Percentiles rank a stretch among this genome's conserved stretches.
Evolutionary conservation across 345 rosid species (phyloP).

Genomic region (Anacardium occidentale): DNA sequence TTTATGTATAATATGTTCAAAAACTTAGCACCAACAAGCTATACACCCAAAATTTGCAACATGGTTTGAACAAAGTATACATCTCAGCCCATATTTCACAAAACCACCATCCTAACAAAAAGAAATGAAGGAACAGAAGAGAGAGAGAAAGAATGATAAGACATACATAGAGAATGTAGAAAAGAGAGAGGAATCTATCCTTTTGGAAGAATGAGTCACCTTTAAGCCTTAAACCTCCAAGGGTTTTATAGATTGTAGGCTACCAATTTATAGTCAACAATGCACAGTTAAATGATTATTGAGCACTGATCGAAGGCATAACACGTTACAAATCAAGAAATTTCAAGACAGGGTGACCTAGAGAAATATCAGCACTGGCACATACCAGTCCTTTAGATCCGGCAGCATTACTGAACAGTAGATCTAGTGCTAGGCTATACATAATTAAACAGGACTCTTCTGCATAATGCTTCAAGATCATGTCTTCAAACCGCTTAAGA

Average conservation of each 20-base stretch:
- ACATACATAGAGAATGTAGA: not conserved
- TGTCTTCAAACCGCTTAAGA: not conserved
- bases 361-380: not conserved
- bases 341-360: not conserved
- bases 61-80: not conserved
- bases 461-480: not conserved
- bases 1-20: not conserved
- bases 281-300: conserved; percentile 3
- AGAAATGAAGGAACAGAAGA: not conserved
- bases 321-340: not conserved
- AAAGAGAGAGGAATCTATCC: not conserved
- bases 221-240: not conserved
- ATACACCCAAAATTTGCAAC: not conserved
- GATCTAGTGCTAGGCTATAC: not conserved
- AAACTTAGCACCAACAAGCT: conserved; percentile 6
- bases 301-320: not conserved
- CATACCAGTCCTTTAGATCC: not conserved
- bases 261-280: not conserved
- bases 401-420: not conserved
- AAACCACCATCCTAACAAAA: not conserved
- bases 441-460: not conserved
- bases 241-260: not conserved
- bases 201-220: not conserved
- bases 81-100: not conserved
- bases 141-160: not conserved